phyloP scores from a whole-genome alignment of 2,329 filamentous ascomycete genomes.

The Hawksworthiomyces lignivorus region DNA sequence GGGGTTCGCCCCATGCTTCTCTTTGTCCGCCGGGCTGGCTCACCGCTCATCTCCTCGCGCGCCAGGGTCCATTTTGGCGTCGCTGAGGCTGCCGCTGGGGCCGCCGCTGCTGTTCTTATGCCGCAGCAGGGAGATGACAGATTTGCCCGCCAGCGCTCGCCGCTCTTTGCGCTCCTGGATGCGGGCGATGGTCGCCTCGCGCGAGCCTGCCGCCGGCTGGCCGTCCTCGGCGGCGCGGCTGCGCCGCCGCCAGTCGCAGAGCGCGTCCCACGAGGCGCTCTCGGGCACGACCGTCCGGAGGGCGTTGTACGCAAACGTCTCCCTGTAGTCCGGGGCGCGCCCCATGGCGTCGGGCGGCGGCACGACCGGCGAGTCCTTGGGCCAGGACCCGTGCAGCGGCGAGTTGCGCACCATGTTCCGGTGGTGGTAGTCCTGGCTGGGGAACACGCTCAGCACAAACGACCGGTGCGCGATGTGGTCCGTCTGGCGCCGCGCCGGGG shows the following conservation, averaged over 20 bases:
- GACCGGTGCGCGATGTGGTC: constrained; percentile 20
- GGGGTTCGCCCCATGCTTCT: too few species aligned
- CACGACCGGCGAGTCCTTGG: constrained; percentile 17
- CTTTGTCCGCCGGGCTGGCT: too few species aligned
- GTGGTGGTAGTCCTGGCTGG: constrained; percentile 33
- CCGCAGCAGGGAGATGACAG: background rate
- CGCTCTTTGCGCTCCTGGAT: constrained; percentile 10
- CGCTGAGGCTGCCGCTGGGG: too few species aligned
- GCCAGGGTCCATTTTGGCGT: too few species aligned
- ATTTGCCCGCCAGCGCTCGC: background rate
- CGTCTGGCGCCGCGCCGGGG: background rate
- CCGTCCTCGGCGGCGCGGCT: constrained; percentile 14
- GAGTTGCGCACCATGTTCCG: constrained; percentile 26
- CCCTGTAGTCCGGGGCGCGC: constrained; percentile 14
- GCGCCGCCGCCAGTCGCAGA: constrained; percentile 35
- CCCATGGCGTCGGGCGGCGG: background rate
- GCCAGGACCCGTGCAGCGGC: constrained; percentile 36
- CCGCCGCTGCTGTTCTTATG: too few species aligned
- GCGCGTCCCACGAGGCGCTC: constrained; percentile 28
- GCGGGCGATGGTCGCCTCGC: background rate
- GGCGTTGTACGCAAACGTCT: constrained; percentile 29
- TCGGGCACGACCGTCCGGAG: constrained; percentile 32
- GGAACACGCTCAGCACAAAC: constrained; percentile 36
- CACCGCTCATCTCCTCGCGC: too few species aligned
- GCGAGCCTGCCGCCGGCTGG: background rate